phyloP scores from a whole-genome alignment of 2,329 filamentous ascomycete species.

The Verticillium nubilum region DNA sequence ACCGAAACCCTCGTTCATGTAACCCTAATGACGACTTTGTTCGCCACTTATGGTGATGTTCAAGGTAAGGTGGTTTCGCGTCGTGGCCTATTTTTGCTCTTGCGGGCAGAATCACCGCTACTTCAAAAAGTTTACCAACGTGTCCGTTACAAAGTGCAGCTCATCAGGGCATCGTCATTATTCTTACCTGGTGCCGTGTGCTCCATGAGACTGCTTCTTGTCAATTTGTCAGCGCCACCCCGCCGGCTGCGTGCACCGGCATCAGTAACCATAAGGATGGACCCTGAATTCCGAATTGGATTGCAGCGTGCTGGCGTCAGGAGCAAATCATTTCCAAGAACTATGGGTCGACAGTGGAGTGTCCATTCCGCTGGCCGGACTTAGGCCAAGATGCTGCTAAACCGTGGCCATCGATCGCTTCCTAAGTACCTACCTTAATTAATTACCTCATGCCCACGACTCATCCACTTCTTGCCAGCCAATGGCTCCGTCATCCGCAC shows the following conservation, averaged over 20 bases:
- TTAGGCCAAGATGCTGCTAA: neutral
- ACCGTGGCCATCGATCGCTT: neutral
- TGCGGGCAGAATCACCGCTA: too few species aligned
- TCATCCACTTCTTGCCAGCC: neutral
- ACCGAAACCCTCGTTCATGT: neutral
- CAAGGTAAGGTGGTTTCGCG: too few species aligned
- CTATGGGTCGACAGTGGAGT: neutral
- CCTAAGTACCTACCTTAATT: neutral
- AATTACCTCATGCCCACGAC: neutral
- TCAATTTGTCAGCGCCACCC: neutral
- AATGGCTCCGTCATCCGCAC: neutral
- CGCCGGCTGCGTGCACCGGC: neutral
- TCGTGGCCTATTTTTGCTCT: neutral
- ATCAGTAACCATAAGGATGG: neutral
- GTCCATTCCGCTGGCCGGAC: neutral
- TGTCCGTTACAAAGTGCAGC: too few species aligned
- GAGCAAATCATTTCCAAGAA: neutral
- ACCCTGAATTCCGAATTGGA: neutral
- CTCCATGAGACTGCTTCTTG: neutral
- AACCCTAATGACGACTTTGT: neutral
- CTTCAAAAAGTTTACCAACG: too few species aligned
- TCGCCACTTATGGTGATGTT: too few species aligned
- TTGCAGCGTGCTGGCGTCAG: neutral
- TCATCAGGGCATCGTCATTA: neutral
- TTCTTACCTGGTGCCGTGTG: neutral